Percentiles rank a stretch among this genome's conserved stretches.
phyloP scores from a whole-genome alignment of 2,329 filamentous ascomycete species.

The Tolypocladium sp. region DNA sequence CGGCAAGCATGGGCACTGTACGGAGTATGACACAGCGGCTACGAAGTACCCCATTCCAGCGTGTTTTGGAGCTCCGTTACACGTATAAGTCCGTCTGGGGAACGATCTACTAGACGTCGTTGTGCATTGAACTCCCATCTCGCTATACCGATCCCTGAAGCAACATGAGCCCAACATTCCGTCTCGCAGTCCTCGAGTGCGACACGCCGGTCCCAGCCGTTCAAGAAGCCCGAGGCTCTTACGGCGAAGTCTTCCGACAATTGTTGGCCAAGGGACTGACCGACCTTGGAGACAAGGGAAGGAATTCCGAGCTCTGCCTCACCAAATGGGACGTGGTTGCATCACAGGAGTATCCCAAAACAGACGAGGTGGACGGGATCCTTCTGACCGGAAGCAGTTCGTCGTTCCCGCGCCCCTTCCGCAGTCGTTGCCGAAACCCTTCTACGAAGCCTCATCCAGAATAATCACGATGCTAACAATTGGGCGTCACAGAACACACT shows the following conservation, averaged over 20 bases:
- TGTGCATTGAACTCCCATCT: not conserved
- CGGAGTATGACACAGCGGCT: not conserved
- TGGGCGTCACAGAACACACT: constrained; percentile 16
- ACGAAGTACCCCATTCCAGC: too few relatives aligned
- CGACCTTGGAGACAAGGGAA: constrained; percentile 8
- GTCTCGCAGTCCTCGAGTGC: constrained; percentile 20
- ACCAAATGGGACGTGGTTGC: constrained; percentile 20
- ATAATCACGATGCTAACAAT: not conserved
- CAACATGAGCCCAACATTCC: not conserved
- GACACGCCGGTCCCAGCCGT: constrained; percentile 20
- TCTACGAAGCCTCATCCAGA: not conserved
- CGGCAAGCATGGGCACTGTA: not conserved
- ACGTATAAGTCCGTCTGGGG: not conserved
- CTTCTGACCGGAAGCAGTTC: constrained; percentile 24
- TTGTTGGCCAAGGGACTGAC: constrained; percentile 16
- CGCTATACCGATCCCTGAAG: not conserved
- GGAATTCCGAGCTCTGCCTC: constrained; percentile 14
- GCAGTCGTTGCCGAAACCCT: not conserved
- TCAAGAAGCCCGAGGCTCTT: constrained; percentile 14
- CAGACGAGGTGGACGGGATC: constrained; percentile 18
- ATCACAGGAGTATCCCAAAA: constrained; percentile 15
- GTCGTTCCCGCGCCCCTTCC: constrained; percentile 2
- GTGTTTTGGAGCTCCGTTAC: too few relatives aligned
- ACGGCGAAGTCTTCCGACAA: constrained; percentile 20
- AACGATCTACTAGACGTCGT: not conserved